Conservation (phyloP, 768 basidiomycete genomes). For the Tulasnella sp. region DNA sequence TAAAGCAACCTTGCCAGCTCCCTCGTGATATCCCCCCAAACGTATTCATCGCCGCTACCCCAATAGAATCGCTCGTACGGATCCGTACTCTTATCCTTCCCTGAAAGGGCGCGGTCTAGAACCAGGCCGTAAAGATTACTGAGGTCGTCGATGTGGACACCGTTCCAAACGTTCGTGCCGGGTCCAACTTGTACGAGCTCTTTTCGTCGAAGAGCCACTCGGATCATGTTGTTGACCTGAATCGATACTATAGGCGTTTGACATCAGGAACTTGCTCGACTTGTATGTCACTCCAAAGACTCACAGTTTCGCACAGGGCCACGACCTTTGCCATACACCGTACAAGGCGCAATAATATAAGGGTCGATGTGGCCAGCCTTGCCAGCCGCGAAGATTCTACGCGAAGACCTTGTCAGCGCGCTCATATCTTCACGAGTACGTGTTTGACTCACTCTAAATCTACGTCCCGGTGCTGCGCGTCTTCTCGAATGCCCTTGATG, state of each 20-base stretch:
- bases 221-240: constrained; percentile 26
- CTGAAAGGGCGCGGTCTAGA: constrained; percentile 11
- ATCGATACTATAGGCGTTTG: constrained; percentile 21
- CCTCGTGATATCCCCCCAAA: background rate
- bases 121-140: constrained; percentile 18
- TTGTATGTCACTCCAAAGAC: background rate
- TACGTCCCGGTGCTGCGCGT: constrained; percentile 26
- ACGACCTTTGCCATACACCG: constrained; percentile 15
- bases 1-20: constrained; percentile 6
- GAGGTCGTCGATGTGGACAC: constrained; percentile 20
- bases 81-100: background rate
- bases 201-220: constrained; percentile 19
- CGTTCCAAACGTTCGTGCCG: constrained; percentile 22
- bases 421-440: background rate
- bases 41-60: background rate
- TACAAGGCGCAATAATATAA: constrained; percentile 21
- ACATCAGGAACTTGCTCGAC: background rate
- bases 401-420: background rate
- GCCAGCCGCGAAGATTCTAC: constrained; percentile 20
- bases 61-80: constrained; percentile 17
- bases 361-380: constrained; percentile 14
- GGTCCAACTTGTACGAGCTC: constrained; percentile 15
- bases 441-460: background rate
- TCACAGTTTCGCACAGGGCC: constrained; percentile 13
- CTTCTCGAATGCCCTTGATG: constrained; percentile 24